A percentile compares a stretch with the other conserved stretches of the same genome.
phyloP scores from a whole-genome alignment of 2,329 filamentous ascomycete genomes.

The Cladobotryum mycophilum region DNA sequence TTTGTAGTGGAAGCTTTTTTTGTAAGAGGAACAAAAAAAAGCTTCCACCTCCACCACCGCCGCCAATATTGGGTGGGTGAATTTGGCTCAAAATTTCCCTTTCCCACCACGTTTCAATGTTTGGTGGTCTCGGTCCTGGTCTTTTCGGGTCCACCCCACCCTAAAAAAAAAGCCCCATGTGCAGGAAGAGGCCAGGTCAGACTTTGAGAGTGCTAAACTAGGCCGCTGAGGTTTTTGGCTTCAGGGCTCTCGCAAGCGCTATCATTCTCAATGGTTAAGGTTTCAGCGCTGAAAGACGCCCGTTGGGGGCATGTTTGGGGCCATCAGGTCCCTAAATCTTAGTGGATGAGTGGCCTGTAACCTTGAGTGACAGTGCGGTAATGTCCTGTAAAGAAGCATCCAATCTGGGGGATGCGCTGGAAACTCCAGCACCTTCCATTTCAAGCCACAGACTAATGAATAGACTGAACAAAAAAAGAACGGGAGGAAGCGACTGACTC shows the following conservation, averaged over 20 bases:
- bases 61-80: conserved; percentile 9
- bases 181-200: background rate
- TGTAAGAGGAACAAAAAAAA: background rate
- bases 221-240: background rate
- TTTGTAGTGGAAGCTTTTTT: too few relatives aligned
- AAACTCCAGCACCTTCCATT: background rate
- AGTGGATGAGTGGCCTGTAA: background rate
- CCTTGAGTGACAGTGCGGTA: background rate
- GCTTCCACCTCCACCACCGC: background rate
- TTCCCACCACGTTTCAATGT: conserved; percentile 4
- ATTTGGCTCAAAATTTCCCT: conserved; percentile 7
- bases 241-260: background rate
- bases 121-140: background rate
- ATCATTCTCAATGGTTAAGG: background rate
- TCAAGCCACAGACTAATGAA: background rate
- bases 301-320: background rate
- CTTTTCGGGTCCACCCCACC: background rate
- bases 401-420: background rate
- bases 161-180: background rate
- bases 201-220: background rate
- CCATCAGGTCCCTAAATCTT: background rate
- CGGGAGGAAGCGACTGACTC: background rate
- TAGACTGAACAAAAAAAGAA: background rate
- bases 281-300: background rate
- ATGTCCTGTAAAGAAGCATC: too few relatives aligned